phyloP scores from a whole-genome alignment of 306 rosid species.

The Cyamopsis tetragonoloba region DNA sequence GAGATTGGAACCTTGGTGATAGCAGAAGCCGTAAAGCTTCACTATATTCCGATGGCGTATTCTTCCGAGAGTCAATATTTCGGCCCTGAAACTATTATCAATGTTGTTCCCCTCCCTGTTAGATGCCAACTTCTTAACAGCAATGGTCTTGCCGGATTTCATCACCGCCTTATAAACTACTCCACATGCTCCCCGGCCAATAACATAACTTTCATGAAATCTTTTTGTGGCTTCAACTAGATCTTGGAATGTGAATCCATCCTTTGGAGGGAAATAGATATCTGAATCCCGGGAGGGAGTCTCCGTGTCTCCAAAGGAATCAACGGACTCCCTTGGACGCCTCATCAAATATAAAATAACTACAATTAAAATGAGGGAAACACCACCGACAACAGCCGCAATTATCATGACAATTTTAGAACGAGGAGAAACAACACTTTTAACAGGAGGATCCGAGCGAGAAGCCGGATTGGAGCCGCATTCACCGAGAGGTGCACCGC shows the following conservation, averaged over 20 bases:
- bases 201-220: slow-evolving; percentile 68
- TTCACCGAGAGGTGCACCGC: slow-evolving; percentile 65
- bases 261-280: slow-evolving; percentile 81
- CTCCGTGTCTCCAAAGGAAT: slow-evolving; percentile 48
- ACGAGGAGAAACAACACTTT: slow-evolving; percentile 31
- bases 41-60: slow-evolving; percentile 94
- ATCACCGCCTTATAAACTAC: slow-evolving; percentile 82
- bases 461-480: slow-evolving; percentile 47
- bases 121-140: slow-evolving; percentile 85
- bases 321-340: slow-evolving; percentile 41
- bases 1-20: slow-evolving; percentile 88
- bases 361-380: slow-evolving; percentile 76
- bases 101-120: slow-evolving; percentile 82
- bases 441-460: slow-evolving; percentile 15
- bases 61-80: slow-evolving; percentile 83
- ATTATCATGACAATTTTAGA: slow-evolving; percentile 54
- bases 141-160: slow-evolving; percentile 69
- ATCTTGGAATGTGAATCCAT: slow-evolving; percentile 74
- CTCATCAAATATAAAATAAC: slow-evolving; percentile 70
- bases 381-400: slow-evolving; percentile 76
- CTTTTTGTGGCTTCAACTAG: slow-evolving; percentile 81
- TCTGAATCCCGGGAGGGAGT: slow-evolving; percentile 60
- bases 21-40: slow-evolving; percentile 77
- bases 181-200: slow-evolving; percentile 95
- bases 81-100: slow-evolving; percentile 85